Evolutionary conservation across 306 rosid genomes (phyloP).

Genomic region (Cucumis cinereus): DNA sequence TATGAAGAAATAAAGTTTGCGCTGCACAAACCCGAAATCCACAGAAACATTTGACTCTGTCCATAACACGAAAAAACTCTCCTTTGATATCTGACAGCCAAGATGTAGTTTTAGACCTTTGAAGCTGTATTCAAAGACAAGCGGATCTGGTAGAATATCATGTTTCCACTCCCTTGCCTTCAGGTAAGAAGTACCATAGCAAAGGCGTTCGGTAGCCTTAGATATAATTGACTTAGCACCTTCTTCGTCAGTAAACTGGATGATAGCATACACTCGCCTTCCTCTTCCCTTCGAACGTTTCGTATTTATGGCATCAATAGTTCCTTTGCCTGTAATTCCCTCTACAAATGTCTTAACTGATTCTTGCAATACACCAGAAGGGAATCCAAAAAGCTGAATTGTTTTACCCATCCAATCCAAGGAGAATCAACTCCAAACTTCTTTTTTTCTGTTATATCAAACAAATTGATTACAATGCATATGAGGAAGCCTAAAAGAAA

Average conservation of each 20-base stretch:
- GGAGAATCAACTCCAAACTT: neutral
- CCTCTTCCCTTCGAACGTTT: conserved; percentile 20
- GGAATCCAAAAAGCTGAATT: conserved; percentile 54
- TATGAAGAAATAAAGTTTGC: conserved; percentile 29
- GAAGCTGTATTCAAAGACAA: conserved; percentile 19
- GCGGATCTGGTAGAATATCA: conserved; percentile 50
- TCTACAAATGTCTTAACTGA: conserved; percentile 33
- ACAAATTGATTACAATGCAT: conserved; percentile 1
- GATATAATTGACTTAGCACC: conserved; percentile 22
- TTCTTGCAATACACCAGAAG: conserved; percentile 11
- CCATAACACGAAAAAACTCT: conserved; percentile 32
- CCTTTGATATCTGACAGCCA: conserved; percentile 50
- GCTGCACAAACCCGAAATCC: conserved; percentile 33
- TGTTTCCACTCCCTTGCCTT: conserved; percentile 24
- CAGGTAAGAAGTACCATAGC: conserved; percentile 20
- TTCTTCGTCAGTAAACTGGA: conserved; percentile 34
- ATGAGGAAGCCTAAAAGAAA: neutral
- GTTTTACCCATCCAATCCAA: conserved; percentile 46
- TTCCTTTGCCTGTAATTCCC: conserved; percentile 34
- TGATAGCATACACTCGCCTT: conserved; percentile 37
- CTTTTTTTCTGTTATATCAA: neutral
- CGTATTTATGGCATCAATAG: conserved; percentile 38
- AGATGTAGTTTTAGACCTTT: conserved; percentile 28
- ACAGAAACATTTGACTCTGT: conserved; percentile 18
- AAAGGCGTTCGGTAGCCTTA: conserved; percentile 13